Evolutionary conservation across 2,329 filamentous ascomycete genomes (phyloP).

Genomic region (Penicillium sp.): DNA sequence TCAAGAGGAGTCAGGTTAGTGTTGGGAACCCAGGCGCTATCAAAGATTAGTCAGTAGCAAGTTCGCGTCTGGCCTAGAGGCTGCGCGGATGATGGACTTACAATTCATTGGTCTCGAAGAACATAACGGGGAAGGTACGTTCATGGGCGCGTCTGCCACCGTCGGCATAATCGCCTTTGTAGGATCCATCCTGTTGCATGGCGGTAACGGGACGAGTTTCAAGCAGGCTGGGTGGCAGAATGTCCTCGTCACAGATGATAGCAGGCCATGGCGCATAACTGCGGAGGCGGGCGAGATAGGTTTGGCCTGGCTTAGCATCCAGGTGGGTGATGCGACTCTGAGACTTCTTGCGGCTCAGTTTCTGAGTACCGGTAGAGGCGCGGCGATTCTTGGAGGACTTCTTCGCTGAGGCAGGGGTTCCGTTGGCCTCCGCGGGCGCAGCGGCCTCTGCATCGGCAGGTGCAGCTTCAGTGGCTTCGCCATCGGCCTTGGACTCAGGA

Average conservation of each 20-base stretch:
- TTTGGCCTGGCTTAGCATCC: slow-evolving; percentile 79
- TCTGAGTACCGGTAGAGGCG: slow-evolving; percentile 62
- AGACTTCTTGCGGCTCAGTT: slow-evolving; percentile 77
- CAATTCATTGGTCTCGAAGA: slow-evolving; percentile 92
- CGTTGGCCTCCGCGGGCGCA: slow-evolving; percentile 35
- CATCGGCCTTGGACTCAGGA: slow-evolving; percentile 23
- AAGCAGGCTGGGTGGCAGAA: slow-evolving; percentile 73
- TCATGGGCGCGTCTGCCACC: slow-evolving; percentile 78
- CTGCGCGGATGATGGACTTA: slow-evolving; percentile 46
- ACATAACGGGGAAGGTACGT: slow-evolving; percentile 90
- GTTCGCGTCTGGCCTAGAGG: slow-evolving; percentile 3
- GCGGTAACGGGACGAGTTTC: slow-evolving; percentile 76
- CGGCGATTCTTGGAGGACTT: slow-evolving; percentile 57
- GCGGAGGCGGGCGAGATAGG: slow-evolving; percentile 87
- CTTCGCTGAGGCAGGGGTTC: slow-evolving; percentile 42
- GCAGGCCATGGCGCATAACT: slow-evolving; percentile 91
- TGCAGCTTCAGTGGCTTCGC: slow-evolving; percentile 14
- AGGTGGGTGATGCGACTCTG: slow-evolving; percentile 61
- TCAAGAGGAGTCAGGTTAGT: slow-evolving; percentile 70
- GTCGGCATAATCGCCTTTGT: slow-evolving; percentile 76
- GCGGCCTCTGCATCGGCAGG: slow-evolving; percentile 23
- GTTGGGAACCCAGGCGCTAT: slow-evolving; percentile 84
- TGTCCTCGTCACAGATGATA: slow-evolving; percentile 86
- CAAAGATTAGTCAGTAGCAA: background rate
- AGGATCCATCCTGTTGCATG: slow-evolving; percentile 70